Base-by-base conservation (phyloP, 768 basidiomycete genomes). In the Boletus bicolor region DNA sequence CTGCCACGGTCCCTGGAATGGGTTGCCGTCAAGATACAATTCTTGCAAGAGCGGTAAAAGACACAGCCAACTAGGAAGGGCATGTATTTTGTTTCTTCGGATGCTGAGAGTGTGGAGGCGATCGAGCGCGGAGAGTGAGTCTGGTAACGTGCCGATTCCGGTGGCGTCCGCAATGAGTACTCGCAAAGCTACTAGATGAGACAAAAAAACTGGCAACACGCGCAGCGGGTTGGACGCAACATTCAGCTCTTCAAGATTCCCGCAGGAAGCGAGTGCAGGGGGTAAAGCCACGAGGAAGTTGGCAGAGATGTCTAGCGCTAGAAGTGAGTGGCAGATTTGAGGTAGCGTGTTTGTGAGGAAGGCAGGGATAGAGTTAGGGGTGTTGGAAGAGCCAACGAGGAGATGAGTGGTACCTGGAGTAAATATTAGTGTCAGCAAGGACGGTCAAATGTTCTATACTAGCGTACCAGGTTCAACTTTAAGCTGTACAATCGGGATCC, bases 31-130 rank as follows among this genome's bases (percentile, higher is more conserved):
- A n/a, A 99, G 84, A 61, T 87, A 88, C 4, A 99, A 75, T 2
- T 86, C 89, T 70, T 96, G 92, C 45, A 99, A 77, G 32, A 80
- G 79, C 19, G 85, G 82, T n/a, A 99, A 79, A 30, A 92, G 82
- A 69, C 92, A 93, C 44, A 99, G 79, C 96, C 97, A 99, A 58
- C 89, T 85, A n/a, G 97, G 95, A 17, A 98, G 81, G 7, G 88
- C 82, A 61, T 89, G 80, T 66, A 99, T 78, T 68, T 88, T 88
- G 74, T 99, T 99, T 65, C 89, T 77, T 44, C 95, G 85, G 52
- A 96, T 73, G 67, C 93, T 94, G 62, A 93, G 81, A 11, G 93
- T 95, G 68, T 97, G 93, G 36, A 99, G 78, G 62, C 82, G 85
- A 60, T 85, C 83, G 14, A 98, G 81, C 43, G 83, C 78, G 28